These are phyloP conservation scores for Teratosphaeria zuluensis DNA, from an alignment of 2,329 filamentous ascomycete species.

Conservation along the genomic window DNA sequence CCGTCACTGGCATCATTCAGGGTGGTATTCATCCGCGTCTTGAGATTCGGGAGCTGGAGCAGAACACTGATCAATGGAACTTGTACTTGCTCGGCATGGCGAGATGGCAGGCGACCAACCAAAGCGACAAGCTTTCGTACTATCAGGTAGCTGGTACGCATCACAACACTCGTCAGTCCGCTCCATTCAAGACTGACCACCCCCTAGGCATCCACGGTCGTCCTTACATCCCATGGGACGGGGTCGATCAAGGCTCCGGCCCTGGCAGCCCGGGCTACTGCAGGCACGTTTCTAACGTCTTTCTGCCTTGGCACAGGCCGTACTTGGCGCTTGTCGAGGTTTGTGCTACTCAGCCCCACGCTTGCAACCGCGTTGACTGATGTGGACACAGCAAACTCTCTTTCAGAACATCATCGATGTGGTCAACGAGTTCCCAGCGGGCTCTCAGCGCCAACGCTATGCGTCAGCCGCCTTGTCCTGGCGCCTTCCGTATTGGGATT, in stretches of 20 bases:
- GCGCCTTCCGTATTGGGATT: constrained; percentile 41
- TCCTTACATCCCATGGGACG: constrained; percentile 53
- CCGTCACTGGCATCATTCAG: constrained; percentile 23
- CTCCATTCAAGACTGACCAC: not conserved
- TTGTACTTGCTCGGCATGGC: constrained; percentile 66
- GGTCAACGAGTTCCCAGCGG: constrained; percentile 32
- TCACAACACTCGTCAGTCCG: not conserved
- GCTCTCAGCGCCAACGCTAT: constrained; percentile 28
- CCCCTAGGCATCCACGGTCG: constrained; percentile 68
- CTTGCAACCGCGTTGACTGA: not conserved
- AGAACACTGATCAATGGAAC: constrained; percentile 60
- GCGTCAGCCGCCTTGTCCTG: constrained; percentile 30
- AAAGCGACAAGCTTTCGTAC: constrained; percentile 58
- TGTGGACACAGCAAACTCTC: constrained; percentile 30
- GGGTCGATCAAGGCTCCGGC: constrained; percentile 37
- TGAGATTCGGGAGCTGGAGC: constrained; percentile 58
- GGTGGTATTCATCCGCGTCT: constrained; percentile 38
- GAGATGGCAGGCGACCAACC: constrained; percentile 59
- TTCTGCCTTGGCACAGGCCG: constrained; percentile 75
- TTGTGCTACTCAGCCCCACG: not conserved
- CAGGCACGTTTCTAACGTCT: constrained; percentile 63
- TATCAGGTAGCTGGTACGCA: constrained; percentile 65
- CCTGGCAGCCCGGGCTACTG: constrained; percentile 61
- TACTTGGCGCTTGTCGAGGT: constrained; percentile 59
- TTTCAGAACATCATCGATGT: constrained; percentile 32